A percentile compares a stretch with the other conserved stretches of the same genome.
Conservation (phyloP, 2,329 filamentous ascomycete genomes). For the Neofusicoccum cordaticola region DNA sequence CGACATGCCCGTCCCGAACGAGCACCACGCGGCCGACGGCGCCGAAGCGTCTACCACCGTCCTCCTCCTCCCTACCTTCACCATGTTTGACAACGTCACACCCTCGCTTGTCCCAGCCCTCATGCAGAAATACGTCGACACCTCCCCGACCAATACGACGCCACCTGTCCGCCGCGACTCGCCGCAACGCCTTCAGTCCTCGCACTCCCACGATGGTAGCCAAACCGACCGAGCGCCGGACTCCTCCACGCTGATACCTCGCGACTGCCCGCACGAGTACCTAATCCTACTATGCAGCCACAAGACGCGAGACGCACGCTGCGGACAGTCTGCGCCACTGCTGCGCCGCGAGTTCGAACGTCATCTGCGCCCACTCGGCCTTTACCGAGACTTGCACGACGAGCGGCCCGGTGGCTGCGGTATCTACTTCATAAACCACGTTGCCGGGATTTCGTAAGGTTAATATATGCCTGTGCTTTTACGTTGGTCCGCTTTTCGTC, state of each 20-base stretch:
- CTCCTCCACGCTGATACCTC: slow-evolving; percentile 61
- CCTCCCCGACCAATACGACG: slow-evolving; percentile 69
- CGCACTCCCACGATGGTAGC: neutral
- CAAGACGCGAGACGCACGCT: slow-evolving; percentile 88
- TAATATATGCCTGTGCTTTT: no score
- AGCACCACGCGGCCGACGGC: slow-evolving; percentile 49
- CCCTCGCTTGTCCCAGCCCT: slow-evolving; percentile 70
- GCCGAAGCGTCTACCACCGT: slow-evolving; percentile 59
- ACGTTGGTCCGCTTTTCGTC: no score
- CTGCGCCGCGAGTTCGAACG: slow-evolving; percentile 83
- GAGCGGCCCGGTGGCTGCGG: slow-evolving; percentile 87
- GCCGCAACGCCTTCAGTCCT: slow-evolving; percentile 19
- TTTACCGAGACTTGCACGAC: slow-evolving; percentile 85
- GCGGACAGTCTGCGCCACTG: slow-evolving; percentile 88
- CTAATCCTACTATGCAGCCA: slow-evolving; percentile 94
- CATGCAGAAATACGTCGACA: slow-evolving; percentile 67
- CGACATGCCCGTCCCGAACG: slow-evolving; percentile 76
- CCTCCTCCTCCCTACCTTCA: slow-evolving; percentile 81
- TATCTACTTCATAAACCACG: slow-evolving; percentile 94
- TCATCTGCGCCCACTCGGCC: slow-evolving; percentile 76
- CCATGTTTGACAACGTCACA: slow-evolving; percentile 77
- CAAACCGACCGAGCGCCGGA: slow-evolving; percentile 23
- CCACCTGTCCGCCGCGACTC: slow-evolving; percentile 48
- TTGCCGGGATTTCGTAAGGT: slow-evolving; percentile 44
- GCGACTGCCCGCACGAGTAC: slow-evolving; percentile 75